Evolutionary conservation across 768 basidiomycete genomes (phyloP).

Genomic region (Mycena latifolia): DNA sequence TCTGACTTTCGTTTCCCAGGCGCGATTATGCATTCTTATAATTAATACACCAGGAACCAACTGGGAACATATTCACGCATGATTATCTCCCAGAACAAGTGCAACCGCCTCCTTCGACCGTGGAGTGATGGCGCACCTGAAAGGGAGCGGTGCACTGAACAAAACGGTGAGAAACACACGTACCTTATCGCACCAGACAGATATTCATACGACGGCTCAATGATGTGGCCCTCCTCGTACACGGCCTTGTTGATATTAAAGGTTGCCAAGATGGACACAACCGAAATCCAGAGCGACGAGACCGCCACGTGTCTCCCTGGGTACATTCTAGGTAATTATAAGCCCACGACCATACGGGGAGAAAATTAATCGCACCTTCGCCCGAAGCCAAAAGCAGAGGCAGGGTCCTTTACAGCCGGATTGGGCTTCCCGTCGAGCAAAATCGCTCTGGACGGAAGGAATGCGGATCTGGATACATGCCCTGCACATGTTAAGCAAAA

Average conservation of each 20-base stretch:
- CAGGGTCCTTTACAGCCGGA: background rate
- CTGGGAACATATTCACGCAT: too few species aligned
- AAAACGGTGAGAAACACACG: background rate
- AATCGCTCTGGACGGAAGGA: conserved; percentile 15
- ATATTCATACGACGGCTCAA: conserved; percentile 15
- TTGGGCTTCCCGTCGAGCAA: background rate
- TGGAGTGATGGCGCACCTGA: conserved; percentile 4
- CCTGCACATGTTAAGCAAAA: too few species aligned
- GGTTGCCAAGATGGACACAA: conserved; percentile 1
- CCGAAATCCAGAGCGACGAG: conserved; percentile 8
- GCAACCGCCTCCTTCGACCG: background rate
- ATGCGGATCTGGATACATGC: conserved; percentile 10
- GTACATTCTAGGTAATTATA: conserved; percentile 8
- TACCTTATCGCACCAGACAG: conserved; percentile 1
- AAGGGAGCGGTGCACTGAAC: background rate
- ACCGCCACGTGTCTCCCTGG: conserved; percentile 10
- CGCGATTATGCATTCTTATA: too few species aligned
- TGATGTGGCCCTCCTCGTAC: background rate
- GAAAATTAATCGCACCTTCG: too few species aligned
- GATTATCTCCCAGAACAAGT: too few species aligned
- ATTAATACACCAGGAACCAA: too few species aligned
- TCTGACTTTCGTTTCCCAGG: too few species aligned
- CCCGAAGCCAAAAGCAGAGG: conserved; percentile 7
- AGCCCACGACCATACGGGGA: too few species aligned
- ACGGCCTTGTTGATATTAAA: conserved; percentile 10